Base-by-base conservation (phyloP, 768 basidiomycete species). In the Porphyrellus cyaneotinctus region DNA sequence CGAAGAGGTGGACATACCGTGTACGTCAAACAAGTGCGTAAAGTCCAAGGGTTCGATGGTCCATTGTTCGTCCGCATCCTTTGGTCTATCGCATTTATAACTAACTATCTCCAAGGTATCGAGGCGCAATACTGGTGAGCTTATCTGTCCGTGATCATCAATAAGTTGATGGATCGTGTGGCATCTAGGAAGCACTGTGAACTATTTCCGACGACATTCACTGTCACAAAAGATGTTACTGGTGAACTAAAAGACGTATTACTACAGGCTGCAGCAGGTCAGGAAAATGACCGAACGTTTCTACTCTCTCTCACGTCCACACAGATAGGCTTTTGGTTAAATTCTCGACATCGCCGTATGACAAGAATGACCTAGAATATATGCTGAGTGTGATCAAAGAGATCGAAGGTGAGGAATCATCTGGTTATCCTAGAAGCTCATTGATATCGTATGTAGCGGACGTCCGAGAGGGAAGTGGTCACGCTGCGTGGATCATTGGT, bases 311-410 rank as follows among this genome's bases (percentile, higher is more conserved):
- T 47, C 20, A 56, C 17, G 18, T 37, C 11, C 20, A 14, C 45
- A 26, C 53, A 68, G 67, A 68, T 47, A 61, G 68, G 33, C 35
- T 70, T 13, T 49, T 66, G 30, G 64, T 62, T 0, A 68, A 68
- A n/a, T 68, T 70, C 46, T 70, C 67, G 41, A 68, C 67, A 8
- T 68, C 67, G 14, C 67, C 68, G 13, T 68, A 64, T 17, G 41
- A 36, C 45, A 64, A 54, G 51, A 12, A 58, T 6, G 57, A 57
- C 28, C 45, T 68, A 11, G 54, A 33, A 33, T 62, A 58, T n/a
- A 70, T 68, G 67, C 22, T 68, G 15, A 53, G 59, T 5, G 9
- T 70, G 32, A 57, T 68, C 33, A 70, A 63, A 31, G 66, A 70
- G 20, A 58, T 70, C 6, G 57, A 66, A 45, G 52, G 68, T 64